Evolutionary conservation across 169 alveolate species (phyloP), one percentile per base, ranked within the genome.

Genomic region (Eimeria acervulina): DNA sequence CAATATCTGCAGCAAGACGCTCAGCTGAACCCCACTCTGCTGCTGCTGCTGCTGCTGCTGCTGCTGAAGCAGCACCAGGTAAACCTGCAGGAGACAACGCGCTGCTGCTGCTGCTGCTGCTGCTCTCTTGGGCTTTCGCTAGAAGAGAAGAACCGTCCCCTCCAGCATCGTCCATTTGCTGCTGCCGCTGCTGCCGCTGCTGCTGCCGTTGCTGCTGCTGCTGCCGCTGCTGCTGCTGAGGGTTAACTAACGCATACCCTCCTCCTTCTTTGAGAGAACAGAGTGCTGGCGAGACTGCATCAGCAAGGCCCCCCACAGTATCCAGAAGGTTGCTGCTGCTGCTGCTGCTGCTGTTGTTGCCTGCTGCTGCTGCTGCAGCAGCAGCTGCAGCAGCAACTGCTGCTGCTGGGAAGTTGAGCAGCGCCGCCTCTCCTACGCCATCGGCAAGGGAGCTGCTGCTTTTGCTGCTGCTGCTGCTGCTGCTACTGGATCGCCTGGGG

Each of bases 381-480:
- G 36, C 23, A 21, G 26, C 36, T 10, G 23, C 36, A n/a, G 74
- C 74, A 19, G 74, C 44, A 26, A 47, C 70, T 44, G 66, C 26
- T 44, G 51, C 72, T 81, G 90, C 72, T 68, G 80, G 40, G 19
- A 66, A 66, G 63, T 42, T 42, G 55, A 21, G 17, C 89, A 78
- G 66, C 89, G 44, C 36, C n/a, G 89, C 89, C 68, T 78, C 89
- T 10, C 63, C 21, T 21, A 78, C 40, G 4, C 36, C 89, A 23
- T 40, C 63, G 40, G 55, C 89, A 15, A 78, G 47, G 17, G 26
- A 6, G 89, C 89, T 78, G 89, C 89, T 78, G 63, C 89, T 78
- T 15, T 59, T 44, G 66, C 89, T 44, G 89, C 89, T 40, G 85
- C 52, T 15, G 89, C 89, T 72, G 83, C 44, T 72, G 83, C 83